Conservation (phyloP, 768 basidiomycete genomes). For the Melanogaster broomeanus region DNA sequence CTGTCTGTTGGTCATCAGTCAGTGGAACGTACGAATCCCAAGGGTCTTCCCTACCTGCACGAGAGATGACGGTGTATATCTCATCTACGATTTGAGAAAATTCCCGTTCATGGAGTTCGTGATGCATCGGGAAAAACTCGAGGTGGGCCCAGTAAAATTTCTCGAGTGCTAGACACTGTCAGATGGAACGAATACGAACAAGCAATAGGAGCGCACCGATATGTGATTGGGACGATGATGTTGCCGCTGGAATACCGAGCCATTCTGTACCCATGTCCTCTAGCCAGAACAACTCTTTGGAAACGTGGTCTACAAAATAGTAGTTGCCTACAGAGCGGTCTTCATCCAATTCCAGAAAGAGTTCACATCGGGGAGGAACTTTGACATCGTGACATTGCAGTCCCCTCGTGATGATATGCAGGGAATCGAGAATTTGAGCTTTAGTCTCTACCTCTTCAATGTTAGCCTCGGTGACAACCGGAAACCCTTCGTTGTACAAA, state of each 20-base stretch:
- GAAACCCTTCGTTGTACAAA: constrained; percentile 22
- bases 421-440: constrained; percentile 40
- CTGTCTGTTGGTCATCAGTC: constrained; percentile 43
- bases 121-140: constrained; percentile 64
- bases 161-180: constrained; percentile 40
- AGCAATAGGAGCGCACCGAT: constrained; percentile 41
- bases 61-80: constrained; percentile 53
- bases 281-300: constrained; percentile 58
- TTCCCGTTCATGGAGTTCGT: constrained; percentile 38
- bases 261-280: constrained; percentile 43
- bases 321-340: constrained; percentile 47
- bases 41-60: constrained; percentile 46
- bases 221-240: constrained; percentile 54
- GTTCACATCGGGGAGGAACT: constrained; percentile 44
- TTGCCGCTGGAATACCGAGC: constrained; percentile 45
- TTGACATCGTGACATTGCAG: constrained; percentile 33
- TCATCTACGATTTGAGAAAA: constrained; percentile 45
- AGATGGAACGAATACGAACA: constrained; percentile 4
- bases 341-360: constrained; percentile 49
- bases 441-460: constrained; percentile 40
- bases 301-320: constrained; percentile 55
- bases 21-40: neutral
- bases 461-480: constrained; percentile 59
- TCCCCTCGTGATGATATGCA: constrained; percentile 33
- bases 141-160: constrained; percentile 64